Conservation (phyloP, 805 yeast species). For the Saccharomycopsis selenospora region DNA sequence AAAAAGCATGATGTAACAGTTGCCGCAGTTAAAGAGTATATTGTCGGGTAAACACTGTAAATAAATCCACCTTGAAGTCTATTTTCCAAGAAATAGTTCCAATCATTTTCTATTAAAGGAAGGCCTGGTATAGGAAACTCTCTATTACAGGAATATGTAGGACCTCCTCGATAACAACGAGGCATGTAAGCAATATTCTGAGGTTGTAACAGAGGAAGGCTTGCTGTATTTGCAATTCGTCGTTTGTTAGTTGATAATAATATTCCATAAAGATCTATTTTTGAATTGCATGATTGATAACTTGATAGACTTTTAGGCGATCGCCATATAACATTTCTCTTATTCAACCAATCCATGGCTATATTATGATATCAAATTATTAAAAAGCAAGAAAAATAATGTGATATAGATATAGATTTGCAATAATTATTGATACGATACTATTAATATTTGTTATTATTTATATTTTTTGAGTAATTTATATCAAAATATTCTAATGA, state of each 20-base stretch:
- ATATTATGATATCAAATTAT: no score
- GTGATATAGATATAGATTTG: background rate
- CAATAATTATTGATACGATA: no score
- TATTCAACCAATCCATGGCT: background rate
- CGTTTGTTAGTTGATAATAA: background rate
- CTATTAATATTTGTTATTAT: no score
- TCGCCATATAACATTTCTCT: conserved; percentile 15
- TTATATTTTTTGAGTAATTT: no score
- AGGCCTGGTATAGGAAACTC: conserved; percentile 27
- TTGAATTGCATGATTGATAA: background rate
- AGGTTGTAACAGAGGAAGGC: background rate
- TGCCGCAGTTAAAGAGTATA: conserved; percentile 56
- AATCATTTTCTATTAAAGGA: conserved; percentile 40
- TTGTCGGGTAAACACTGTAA: conserved; percentile 53
- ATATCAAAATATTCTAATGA: no score
- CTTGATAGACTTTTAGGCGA: conserved; percentile 7
- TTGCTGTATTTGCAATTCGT: background rate
- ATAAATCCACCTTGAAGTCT: conserved; percentile 37
- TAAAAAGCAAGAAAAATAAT: no score
- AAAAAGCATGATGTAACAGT: conserved; percentile 57
- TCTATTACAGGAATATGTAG: conserved; percentile 32
- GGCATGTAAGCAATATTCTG: conserved; percentile 26
- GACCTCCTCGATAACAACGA: conserved; percentile 29
- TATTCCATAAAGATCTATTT: background rate
- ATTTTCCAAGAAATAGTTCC: conserved; percentile 37